Percentiles rank a stretch among this genome's conserved stretches.
These are phyloP conservation scores for Pythium brassicae DNA, from an alignment of 352 stramenopile species.

Conservation along the genomic window DNA sequence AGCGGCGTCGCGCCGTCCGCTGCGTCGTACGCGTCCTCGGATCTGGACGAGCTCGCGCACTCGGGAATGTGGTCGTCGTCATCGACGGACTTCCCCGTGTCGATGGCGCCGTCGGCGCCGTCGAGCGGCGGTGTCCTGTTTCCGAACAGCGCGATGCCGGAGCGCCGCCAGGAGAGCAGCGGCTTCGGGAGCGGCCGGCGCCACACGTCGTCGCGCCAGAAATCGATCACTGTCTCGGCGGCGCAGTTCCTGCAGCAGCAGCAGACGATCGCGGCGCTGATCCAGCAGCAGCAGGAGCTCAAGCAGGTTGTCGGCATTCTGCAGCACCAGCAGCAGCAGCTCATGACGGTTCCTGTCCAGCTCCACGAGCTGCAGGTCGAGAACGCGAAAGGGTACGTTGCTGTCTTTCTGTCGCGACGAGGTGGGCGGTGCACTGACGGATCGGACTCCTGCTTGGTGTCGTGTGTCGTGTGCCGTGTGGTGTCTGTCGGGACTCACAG, in stretches of 20 bases:
- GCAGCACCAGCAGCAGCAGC: slow-evolving; percentile 73
- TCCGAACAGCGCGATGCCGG: not conserved
- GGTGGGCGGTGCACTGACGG: not conserved
- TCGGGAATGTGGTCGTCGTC: not conserved
- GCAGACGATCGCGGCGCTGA: slow-evolving; percentile 76
- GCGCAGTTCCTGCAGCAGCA: slow-evolving; percentile 78
- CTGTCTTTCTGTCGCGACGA: not conserved
- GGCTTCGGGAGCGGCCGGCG: not conserved
- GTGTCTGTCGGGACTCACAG: slow-evolving; percentile 12
- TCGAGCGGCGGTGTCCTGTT: slow-evolving; percentile 1
- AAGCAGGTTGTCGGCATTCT: slow-evolving; percentile 77
- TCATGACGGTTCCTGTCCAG: slow-evolving; percentile 64
- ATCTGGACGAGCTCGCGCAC: slow-evolving; percentile 1
- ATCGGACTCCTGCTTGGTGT: slow-evolving; percentile 6
- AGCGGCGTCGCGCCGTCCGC: slow-evolving; percentile 11
- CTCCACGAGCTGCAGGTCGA: slow-evolving; percentile 63
- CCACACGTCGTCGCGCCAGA: slow-evolving; percentile 27
- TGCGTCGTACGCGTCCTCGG: slow-evolving; percentile 1
- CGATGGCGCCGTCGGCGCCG: not conserved
- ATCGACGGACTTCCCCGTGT: slow-evolving; percentile 6
- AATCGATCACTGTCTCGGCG: slow-evolving; percentile 60
- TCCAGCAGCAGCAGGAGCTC: slow-evolving; percentile 78
- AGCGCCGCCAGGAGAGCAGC: not conserved
- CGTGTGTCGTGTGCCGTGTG: slow-evolving; percentile 7
- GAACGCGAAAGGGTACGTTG: slow-evolving; percentile 36